Conservation (phyloP, 352 stramenopile species). For the Phytophthora pluvialis region DNA sequence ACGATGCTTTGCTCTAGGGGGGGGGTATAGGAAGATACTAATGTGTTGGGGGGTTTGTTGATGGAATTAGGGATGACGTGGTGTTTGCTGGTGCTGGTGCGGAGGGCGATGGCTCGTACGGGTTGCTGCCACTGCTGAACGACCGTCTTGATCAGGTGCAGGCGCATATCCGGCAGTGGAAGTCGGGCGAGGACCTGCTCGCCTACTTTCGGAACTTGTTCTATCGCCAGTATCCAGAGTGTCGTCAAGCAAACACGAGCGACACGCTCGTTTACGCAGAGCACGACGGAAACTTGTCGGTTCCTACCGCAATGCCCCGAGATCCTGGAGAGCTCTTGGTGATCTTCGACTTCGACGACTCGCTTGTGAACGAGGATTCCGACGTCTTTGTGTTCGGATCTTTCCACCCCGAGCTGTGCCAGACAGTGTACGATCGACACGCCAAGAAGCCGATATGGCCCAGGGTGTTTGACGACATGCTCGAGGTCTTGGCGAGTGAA, state of each 20-base stretch:
- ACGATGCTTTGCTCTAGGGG: background rate
- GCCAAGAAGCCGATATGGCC: slow-evolving; percentile 50
- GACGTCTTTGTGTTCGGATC: slow-evolving; percentile 69
- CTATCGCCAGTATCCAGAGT: slow-evolving; percentile 24
- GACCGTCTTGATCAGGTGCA: slow-evolving; percentile 12
- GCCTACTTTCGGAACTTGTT: slow-evolving; percentile 33
- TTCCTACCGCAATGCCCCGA: slow-evolving; percentile 9
- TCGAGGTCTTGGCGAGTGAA: slow-evolving; percentile 45
- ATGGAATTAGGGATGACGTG: slow-evolving; percentile 24
- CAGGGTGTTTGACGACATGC: slow-evolving; percentile 63
- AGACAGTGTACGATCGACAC: slow-evolving; percentile 32
- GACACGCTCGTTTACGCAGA: background rate
- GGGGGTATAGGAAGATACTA: background rate
- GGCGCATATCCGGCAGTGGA: slow-evolving; percentile 24
- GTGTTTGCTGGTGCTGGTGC: slow-evolving; percentile 24
- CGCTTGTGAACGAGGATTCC: slow-evolving; percentile 62
- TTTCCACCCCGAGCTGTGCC: slow-evolving; percentile 61
- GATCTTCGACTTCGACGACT: slow-evolving; percentile 62
- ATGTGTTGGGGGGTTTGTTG: background rate
- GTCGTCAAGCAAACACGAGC: background rate
- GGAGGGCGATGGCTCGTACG: background rate
- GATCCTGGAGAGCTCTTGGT: slow-evolving; percentile 10
- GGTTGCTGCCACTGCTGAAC: slow-evolving; percentile 18
- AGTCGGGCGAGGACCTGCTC: slow-evolving; percentile 20
- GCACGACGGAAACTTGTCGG: slow-evolving; percentile 10